Conservation (phyloP, 1,284 basidiomycete genomes). For the Polyporus tsugae region DNA sequence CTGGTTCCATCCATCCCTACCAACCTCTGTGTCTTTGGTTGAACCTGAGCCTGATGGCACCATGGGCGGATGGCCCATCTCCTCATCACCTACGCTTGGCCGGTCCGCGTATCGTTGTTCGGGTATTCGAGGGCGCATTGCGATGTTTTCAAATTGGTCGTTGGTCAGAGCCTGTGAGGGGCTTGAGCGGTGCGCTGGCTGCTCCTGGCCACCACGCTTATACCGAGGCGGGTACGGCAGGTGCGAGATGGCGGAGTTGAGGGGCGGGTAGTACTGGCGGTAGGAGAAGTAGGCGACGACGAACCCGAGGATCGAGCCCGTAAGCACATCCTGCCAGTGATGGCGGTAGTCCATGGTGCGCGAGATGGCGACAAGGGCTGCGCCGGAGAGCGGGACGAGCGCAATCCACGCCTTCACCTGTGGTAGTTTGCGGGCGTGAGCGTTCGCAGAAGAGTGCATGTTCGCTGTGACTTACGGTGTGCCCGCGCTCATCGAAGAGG, state of each 20-base stretch:
- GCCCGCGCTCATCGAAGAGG: constrained; percentile 84
- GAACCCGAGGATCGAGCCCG: constrained; percentile 82
- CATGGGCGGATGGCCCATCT: constrained; percentile 6
- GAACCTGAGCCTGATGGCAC: not conserved
- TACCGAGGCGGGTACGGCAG: constrained; percentile 81
- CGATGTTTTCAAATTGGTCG: not conserved
- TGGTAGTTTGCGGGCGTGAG: constrained; percentile 10
- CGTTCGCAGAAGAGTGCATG: not conserved
- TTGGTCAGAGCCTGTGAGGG: constrained; percentile 15
- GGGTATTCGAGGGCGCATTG: constrained; percentile 14
- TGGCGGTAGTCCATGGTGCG: constrained; percentile 91
- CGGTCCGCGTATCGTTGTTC: constrained; percentile 24
- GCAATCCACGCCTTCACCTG: constrained; percentile 89
- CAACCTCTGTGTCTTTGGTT: constrained; percentile 1
- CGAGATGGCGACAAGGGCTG: constrained; percentile 89
- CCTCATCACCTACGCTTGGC: constrained; percentile 25
- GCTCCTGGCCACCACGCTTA: constrained; percentile 48
- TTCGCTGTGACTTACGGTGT: constrained; percentile 62
- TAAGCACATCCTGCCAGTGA: constrained; percentile 88
- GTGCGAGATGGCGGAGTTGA: constrained; percentile 68
- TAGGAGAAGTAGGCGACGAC: constrained; percentile 82
- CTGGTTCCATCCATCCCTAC: constrained; percentile 1
- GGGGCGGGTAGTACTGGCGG: constrained; percentile 80
- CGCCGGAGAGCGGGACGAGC: constrained; percentile 79
- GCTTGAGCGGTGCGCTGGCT: constrained; percentile 48